Evolutionary conservation across 2,329 filamentous ascomycete species (phyloP), one percentile per base, ranked within the genome.

Genomic region (Arthrobotrys sinensis): DNA sequence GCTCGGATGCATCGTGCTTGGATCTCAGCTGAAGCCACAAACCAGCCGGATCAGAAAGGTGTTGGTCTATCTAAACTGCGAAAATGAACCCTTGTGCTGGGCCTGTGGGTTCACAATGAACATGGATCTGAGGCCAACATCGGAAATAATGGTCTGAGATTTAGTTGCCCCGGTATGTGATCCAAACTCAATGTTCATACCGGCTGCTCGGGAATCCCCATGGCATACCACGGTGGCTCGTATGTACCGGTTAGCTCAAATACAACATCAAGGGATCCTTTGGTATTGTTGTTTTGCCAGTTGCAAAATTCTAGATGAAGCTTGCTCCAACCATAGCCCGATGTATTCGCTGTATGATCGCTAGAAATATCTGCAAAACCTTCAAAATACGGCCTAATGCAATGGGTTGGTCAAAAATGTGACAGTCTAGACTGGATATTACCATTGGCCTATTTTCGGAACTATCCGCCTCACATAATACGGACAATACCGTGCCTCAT

Each of bases 21-120:
- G 55, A 60, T 60, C 50, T 67, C 63, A 67, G 63, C 63, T 67
- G 46, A 67, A 67, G 63, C 63, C 48, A 55, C 43, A 65, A 36
- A 40, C 24, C 6, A 40, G 45, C 43, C 32, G 46, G 21, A 38
- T 24, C 10, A 67, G 46, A 16, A 67, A 69, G 14, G 66, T 28
- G 43, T 70, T 62, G 19, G 50, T 32, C 52, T 57, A 4, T n/a
- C 14, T 34, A n/a, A 63, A 52, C 57, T 34, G 40, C 32, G 36
- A 55, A 40, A 28, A 28, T 10, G 45, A 70, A 70, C 66, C 66
- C 66, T 69, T 55, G 66, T 62, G 50, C 38, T 48, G 50, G 52
- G 38, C 32, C 53, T 40, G 55, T 38, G 34, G 32, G 52, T 43
- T 43, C 36, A 40, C 55, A 60, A 40, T n/a, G 12, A n/a, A 60